These are phyloP conservation scores for Staphylotrichum longicolle DNA, from an alignment of 495 filamentous ascomycete species.

Conservation along the genomic window DNA sequence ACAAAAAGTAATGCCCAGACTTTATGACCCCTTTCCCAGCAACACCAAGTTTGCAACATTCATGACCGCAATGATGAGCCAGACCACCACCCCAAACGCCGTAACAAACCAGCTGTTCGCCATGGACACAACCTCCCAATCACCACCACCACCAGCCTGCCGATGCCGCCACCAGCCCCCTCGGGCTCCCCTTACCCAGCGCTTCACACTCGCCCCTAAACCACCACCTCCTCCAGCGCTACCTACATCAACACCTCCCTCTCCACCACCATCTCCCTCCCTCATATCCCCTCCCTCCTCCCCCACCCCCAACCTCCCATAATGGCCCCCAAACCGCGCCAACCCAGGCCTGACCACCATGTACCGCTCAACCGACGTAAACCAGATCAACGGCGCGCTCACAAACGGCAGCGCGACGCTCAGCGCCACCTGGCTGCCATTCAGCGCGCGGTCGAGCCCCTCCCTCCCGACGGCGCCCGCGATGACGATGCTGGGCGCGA, in stretches of 20 bases:
- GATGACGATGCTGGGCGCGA: conserved; percentile 74
- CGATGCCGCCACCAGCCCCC: too few species aligned
- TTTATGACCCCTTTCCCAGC: conserved; percentile 48
- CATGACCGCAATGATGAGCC: conserved; percentile 67
- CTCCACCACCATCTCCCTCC: not conserved
- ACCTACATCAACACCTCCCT: conserved; percentile 6
- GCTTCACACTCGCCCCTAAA: not conserved
- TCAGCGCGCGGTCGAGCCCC: conserved; percentile 12
- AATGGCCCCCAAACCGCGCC: conserved; percentile 30
- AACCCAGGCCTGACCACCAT: conserved; percentile 63
- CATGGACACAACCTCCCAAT: conserved; percentile 48
- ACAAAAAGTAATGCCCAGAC: too few species aligned
- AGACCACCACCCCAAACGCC: conserved; percentile 56
- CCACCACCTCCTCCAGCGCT: conserved; percentile 18
- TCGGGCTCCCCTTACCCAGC: too few species aligned
- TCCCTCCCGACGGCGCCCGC: conserved; percentile 57
- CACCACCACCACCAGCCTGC: not conserved
- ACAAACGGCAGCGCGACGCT: conserved; percentile 81
- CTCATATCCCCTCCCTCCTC: conserved; percentile 16
- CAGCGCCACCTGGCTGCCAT: conserved; percentile 74
- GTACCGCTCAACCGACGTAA: conserved; percentile 76
- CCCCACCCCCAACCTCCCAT: conserved; percentile 23
- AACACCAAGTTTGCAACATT: conserved; percentile 70
- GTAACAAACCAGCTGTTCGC: conserved; percentile 59
- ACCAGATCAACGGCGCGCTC: conserved; percentile 79